These are phyloP conservation scores for Metschnikowia anglica DNA, from an alignment of 805 yeast genomes.

Conservation along the genomic window DNA sequence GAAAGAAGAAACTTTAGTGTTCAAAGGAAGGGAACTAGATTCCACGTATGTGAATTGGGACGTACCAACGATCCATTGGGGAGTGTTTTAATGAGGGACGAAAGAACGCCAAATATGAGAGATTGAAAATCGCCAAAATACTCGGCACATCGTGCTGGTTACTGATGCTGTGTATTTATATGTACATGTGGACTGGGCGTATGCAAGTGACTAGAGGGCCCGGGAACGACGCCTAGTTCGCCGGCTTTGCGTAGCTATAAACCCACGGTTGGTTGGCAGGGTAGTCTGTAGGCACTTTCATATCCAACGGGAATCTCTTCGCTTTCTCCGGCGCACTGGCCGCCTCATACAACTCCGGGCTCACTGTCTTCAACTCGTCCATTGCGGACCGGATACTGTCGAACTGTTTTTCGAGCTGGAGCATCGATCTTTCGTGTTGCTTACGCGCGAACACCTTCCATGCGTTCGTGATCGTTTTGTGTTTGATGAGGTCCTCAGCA, in stretches of 20 bases:
- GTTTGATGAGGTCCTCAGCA: slow-evolving; percentile 82
- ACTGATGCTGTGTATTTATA: slow-evolving; percentile 11
- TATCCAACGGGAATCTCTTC: slow-evolving; percentile 75
- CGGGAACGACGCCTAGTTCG: neutral
- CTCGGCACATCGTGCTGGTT: neutral
- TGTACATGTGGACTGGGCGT: slow-evolving; percentile 8
- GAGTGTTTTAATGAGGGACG: slow-evolving; percentile 1
- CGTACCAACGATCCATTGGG: neutral
- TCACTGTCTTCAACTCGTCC: slow-evolving; percentile 56
- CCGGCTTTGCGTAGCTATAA: slow-evolving; percentile 36
- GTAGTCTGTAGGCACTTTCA: slow-evolving; percentile 84
- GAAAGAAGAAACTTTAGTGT: slow-evolving; percentile 17
- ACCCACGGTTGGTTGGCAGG: slow-evolving; percentile 87
- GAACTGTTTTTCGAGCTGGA: slow-evolving; percentile 58
- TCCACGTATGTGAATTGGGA: no score
- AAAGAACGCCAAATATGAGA: neutral
- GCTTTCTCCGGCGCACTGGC: slow-evolving; percentile 59
- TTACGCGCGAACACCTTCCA: slow-evolving; percentile 68
- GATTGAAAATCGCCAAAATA: neutral
- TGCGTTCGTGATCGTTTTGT: slow-evolving; percentile 76
- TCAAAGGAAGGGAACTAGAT: neutral
- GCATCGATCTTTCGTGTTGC: slow-evolving; percentile 41
- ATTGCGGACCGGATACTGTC: slow-evolving; percentile 67
- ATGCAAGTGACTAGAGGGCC: neutral
- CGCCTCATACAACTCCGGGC: slow-evolving; percentile 55